phyloP scores from a whole-genome alignment of 2,329 filamentous ascomycete genomes.

The Cercospora brassicicola region DNA sequence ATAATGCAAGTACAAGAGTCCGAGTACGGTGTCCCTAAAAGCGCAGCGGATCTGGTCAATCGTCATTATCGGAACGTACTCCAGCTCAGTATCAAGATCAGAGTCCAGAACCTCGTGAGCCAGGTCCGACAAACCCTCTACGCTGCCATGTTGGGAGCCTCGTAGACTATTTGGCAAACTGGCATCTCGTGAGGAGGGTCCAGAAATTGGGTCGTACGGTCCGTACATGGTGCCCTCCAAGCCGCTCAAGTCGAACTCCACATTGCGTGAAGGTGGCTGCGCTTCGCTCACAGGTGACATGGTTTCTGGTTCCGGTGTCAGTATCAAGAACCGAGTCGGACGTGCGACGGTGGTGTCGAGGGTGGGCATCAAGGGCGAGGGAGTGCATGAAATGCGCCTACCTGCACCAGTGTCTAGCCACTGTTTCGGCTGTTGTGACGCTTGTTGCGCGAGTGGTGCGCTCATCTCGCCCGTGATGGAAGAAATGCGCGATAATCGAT shows the following conservation, averaged over 20 bases:
- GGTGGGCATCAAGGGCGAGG: constrained; percentile 28
- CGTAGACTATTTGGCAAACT: constrained; percentile 72
- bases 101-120: constrained; percentile 56
- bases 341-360: constrained; percentile 19
- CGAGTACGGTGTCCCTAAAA: constrained; percentile 89
- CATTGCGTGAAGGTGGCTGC: constrained; percentile 4
- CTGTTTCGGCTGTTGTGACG: constrained; percentile 22
- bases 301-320: constrained; percentile 35
- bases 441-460: constrained; percentile 17
- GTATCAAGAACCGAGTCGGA: constrained; percentile 25
- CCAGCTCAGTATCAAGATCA: constrained; percentile 79
- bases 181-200: constrained; percentile 60
- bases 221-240: constrained; percentile 79
- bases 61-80: constrained; percentile 91
- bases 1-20: constrained; percentile 78
- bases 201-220: constrained; percentile 56
- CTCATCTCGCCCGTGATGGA: constrained; percentile 35
- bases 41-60: constrained; percentile 76
- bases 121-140: constrained; percentile 50
- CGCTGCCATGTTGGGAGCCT: constrained; percentile 42
- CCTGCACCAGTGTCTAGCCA: constrained; percentile 22
- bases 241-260: constrained; percentile 45
- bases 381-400: constrained; percentile 32
- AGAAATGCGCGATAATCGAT: constrained; percentile 40
- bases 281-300: constrained; percentile 22